Evolutionary conservation across 768 basidiomycete species (phyloP), one percentile per base, ranked within the genome.

Genomic region (Hysterangium stoloniferum): DNA sequence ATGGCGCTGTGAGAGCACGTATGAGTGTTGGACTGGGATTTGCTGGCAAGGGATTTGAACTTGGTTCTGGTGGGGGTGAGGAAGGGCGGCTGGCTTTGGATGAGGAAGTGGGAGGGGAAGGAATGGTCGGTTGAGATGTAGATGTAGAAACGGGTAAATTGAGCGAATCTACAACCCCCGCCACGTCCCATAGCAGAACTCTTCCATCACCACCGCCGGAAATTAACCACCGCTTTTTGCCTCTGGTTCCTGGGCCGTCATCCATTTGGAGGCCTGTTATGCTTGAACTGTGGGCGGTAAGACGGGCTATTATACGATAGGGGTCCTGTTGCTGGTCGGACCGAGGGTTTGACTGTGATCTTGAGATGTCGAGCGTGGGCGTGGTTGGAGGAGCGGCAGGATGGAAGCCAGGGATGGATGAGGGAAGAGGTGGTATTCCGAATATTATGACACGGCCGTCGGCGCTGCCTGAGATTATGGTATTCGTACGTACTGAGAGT

Each of bases 241-340:
- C 27, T 22, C 40, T 29, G 24, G 32, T 40, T 20, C 41, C 47
- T 11, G 45, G 89, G 37, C 80, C 74, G 8, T 77, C 74, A 64
- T 91, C 86, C 61, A 93, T 86, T 65, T 97, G 93, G 15, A 98
- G 73, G 6, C 84, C 79, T 0, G 93, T 94, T 20, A 97, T 75
- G 56, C 81, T 78, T 57, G 90, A 81, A 65, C 90, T 88, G 71
- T 96, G 95, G 2, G 94, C 93, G 15, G 86, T 80, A 50, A 95
- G 77, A 6, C 84, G 79, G 61, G 49, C 29, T 17, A 51, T 13
- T 69, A 68, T 9, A 64, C 56, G n/a, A 72, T 58, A 48, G 66
- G 63, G 58, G 71, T 73, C 52, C 70, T 65, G 57, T 71, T 71
- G 48, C 70, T 68, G 12, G 70, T 66, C 2, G 6, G 45, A 46